Percentiles rank a stretch among this genome's conserved stretches.
These are phyloP conservation scores for Inga laurina DNA, from an alignment of 306 rosid genomes.

Conservation along the genomic window DNA sequence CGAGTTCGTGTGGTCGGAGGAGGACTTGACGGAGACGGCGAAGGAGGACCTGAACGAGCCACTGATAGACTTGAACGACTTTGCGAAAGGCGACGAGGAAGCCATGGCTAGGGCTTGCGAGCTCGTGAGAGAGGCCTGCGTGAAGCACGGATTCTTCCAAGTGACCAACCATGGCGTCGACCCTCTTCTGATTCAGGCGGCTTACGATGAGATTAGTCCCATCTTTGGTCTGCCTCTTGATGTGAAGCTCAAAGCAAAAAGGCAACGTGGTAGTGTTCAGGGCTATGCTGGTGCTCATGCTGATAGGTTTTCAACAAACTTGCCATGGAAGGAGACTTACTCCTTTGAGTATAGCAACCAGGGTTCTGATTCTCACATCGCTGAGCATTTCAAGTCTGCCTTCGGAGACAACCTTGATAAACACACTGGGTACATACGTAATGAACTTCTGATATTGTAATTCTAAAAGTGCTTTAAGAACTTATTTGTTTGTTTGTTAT, in stretches of 20 bases:
- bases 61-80: background rate
- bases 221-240: background rate
- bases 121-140: background rate
- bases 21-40: background rate
- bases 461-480: background rate
- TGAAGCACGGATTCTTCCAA: background rate
- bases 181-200: background rate
- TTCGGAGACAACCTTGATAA: background rate
- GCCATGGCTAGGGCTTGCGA: slow-evolving; percentile 10
- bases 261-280: background rate
- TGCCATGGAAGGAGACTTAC: background rate
- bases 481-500: background rate
- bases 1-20: background rate
- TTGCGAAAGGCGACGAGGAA: background rate
- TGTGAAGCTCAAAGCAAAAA: background rate
- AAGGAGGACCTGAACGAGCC: background rate
- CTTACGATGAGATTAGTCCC: background rate
- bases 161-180: background rate
- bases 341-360: background rate
- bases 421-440: background rate
- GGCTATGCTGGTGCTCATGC: background rate
- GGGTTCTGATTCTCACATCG: background rate
- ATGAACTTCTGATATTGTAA: background rate
- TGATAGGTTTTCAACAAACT: background rate
- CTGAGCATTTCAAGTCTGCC: background rate